These are phyloP conservation scores for Wickerhamomyces silvicola DNA, from an alignment of 805 yeast genomes.

Conservation along the genomic window DNA sequence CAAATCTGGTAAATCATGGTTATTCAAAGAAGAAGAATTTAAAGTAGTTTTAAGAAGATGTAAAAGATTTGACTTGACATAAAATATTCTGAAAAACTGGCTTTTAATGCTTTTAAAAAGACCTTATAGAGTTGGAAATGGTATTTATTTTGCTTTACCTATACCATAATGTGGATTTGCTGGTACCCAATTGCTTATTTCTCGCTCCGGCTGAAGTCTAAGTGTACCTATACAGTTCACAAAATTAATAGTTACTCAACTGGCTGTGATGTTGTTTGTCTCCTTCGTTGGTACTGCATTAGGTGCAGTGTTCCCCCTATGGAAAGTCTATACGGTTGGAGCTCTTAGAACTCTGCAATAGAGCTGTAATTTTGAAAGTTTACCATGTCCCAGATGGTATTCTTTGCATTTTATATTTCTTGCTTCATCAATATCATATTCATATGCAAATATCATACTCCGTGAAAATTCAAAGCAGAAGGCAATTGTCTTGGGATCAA, in stretches of 20 bases:
- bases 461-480: conserved; percentile 46
- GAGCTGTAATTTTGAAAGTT: conserved; percentile 44
- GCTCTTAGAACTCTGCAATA: conserved; percentile 26
- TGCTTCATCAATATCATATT: conserved; percentile 49
- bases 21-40: background rate
- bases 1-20: background rate
- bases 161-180: conserved; percentile 2
- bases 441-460: conserved; percentile 53
- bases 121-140: conserved; percentile 3
- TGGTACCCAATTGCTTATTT: conserved; percentile 3
- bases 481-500: conserved; percentile 41
- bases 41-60: background rate
- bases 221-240: conserved; percentile 1
- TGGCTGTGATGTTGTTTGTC: conserved; percentile 1
- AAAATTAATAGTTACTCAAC: conserved; percentile 6
- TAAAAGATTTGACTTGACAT: conserved; percentile 4
- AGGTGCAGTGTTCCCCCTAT: conserved; percentile 3
- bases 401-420: conserved; percentile 55
- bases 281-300: conserved; percentile 2
- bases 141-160: conserved; percentile 1
- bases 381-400: conserved; percentile 49
- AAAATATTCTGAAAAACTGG: conserved; percentile 1
- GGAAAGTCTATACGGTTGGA: conserved; percentile 2
- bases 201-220: conserved; percentile 4
- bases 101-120: conserved; percentile 2